A percentile compares a stretch with the other conserved stretches of the same genome.
Conservation (phyloP, 2,329 filamentous ascomycete species). For the Sporothrix schenckii region DNA sequence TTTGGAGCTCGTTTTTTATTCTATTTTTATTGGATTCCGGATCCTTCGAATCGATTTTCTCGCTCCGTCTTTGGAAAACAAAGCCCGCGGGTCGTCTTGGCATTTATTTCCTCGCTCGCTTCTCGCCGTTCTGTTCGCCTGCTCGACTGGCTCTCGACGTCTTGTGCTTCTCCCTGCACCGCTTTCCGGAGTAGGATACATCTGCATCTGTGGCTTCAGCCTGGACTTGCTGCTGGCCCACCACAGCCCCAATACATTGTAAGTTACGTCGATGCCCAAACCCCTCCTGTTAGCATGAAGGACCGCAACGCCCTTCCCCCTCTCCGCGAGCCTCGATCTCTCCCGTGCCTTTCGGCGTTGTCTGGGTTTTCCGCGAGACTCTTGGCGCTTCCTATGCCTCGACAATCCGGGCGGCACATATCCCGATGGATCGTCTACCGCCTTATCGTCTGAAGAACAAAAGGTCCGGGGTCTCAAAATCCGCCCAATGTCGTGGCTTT, state of each 20-base stretch:
- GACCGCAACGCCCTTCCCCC: background rate
- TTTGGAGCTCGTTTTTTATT: slow-evolving; percentile 22
- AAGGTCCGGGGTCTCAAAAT: background rate
- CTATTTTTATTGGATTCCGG: slow-evolving; percentile 18
- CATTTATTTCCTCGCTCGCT: slow-evolving; percentile 15
- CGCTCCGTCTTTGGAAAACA: slow-evolving; percentile 19
- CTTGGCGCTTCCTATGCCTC: no score
- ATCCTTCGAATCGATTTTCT: slow-evolving; percentile 18
- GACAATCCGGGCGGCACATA: background rate
- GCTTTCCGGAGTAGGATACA: background rate
- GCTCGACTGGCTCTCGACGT: slow-evolving; percentile 22
- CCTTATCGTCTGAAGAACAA: slow-evolving; percentile 22
- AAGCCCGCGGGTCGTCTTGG: background rate
- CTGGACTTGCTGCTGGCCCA: slow-evolving; percentile 30
- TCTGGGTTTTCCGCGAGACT: no score
- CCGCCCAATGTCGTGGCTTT: slow-evolving; percentile 4
- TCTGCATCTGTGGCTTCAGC: slow-evolving; percentile 29
- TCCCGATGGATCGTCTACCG: slow-evolving; percentile 15
- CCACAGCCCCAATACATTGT: slow-evolving; percentile 24
- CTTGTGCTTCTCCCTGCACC: slow-evolving; percentile 7
- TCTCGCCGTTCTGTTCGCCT: slow-evolving; percentile 1
- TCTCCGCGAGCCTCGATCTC: background rate
- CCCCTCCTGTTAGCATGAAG: slow-evolving; percentile 10
- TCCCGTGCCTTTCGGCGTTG: background rate
- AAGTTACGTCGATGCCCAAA: slow-evolving; percentile 15